phyloP scores from a whole-genome alignment of 176 grass and related monocot species.

The Phyllostachys edulis region DNA sequence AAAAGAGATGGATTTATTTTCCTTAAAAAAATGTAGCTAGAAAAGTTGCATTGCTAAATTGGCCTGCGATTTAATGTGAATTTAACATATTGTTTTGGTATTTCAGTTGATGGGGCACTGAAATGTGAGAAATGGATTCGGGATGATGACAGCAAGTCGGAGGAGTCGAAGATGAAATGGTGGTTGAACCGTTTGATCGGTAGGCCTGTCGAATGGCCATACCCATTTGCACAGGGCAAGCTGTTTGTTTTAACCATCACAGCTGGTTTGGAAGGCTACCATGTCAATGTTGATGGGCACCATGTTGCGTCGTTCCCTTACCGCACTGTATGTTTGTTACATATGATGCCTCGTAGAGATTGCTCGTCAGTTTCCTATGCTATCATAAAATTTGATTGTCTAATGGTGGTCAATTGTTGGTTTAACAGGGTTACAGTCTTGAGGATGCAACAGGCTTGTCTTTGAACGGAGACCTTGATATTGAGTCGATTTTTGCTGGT shows the following conservation, averaged over 20 bases:
- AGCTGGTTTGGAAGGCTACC: conserved; percentile 31
- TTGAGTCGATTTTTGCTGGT: conserved; percentile 33
- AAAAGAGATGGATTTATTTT: background rate
- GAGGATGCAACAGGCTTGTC: conserved; percentile 49
- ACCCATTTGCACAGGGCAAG: conserved; percentile 49
- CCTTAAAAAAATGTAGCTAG: background rate
- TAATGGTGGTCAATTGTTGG: too few relatives aligned
- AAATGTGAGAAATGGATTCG: background rate
- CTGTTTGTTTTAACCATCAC: conserved; percentile 54
- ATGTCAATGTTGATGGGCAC: conserved; percentile 58
- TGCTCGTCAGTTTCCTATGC: background rate
- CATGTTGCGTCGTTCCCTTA: conserved; percentile 63
- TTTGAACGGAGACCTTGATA: conserved; percentile 41
- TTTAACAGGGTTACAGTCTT: conserved; percentile 12
- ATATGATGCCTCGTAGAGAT: background rate
- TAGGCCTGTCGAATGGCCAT: conserved; percentile 44
- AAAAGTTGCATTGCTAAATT: background rate
- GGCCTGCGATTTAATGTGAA: background rate
- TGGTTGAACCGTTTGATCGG: conserved; percentile 58
- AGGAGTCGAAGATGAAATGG: conserved; percentile 37
- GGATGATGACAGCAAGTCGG: background rate
- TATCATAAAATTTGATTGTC: too few relatives aligned
- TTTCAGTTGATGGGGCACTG: background rate
- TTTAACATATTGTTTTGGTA: background rate
- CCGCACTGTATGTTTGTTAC: conserved; percentile 49